Conservation (phyloP, 169 alveolate species). For the Plasmodium blacklocki region DNA sequence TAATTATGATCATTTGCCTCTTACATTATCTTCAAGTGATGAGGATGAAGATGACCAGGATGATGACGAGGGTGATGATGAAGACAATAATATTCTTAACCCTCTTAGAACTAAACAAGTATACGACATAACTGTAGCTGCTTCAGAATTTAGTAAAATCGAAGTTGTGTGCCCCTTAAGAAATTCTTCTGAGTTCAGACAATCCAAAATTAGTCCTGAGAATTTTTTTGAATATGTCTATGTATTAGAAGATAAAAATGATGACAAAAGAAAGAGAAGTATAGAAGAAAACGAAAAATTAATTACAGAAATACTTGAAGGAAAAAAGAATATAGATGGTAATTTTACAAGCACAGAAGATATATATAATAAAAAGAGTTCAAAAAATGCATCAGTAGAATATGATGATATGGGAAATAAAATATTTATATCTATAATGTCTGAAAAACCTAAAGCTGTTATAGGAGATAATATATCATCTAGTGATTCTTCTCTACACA, state of each 20-base stretch:
- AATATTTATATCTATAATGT: slow-evolving; percentile 25
- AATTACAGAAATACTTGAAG: slow-evolving; percentile 8
- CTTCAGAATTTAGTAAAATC: slow-evolving; percentile 43
- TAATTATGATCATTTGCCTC: background rate
- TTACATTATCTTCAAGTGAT: background rate
- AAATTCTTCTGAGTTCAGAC: slow-evolving; percentile 31
- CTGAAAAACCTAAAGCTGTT: slow-evolving; percentile 68
- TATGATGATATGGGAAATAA: slow-evolving; percentile 55
- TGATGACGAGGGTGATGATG: background rate
- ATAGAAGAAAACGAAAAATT: slow-evolving; percentile 5
- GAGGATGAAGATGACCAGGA: background rate
- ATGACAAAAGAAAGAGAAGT: background rate
- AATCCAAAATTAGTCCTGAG: slow-evolving; percentile 62
- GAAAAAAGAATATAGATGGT: background rate
- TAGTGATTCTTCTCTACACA: no score
- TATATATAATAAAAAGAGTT: background rate
- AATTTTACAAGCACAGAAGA: background rate
- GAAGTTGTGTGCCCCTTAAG: slow-evolving; percentile 56
- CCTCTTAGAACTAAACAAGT: slow-evolving; percentile 54
- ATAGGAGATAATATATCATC: slow-evolving; percentile 11
- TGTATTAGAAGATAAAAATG: background rate
- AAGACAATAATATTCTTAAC: slow-evolving; percentile 29
- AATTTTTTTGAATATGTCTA: slow-evolving; percentile 71
- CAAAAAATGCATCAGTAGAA: slow-evolving; percentile 2
- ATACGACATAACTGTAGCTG: slow-evolving; percentile 29